Base-by-base conservation (phyloP, 2,329 filamentous ascomycete genomes). In the Aspergillus japonicus region DNA sequence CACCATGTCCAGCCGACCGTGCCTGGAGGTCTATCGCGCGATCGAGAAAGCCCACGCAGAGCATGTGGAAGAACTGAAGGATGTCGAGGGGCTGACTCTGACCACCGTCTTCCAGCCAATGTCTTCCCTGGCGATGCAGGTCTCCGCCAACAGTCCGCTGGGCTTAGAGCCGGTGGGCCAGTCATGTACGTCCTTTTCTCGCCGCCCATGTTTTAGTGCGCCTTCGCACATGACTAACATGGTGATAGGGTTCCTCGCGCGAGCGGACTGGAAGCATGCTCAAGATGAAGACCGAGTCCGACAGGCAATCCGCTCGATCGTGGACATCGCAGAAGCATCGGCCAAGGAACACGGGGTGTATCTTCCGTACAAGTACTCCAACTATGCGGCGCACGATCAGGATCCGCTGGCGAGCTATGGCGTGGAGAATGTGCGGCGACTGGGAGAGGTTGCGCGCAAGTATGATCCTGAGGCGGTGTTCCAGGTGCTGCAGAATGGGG, bases 311-410 rank as follows among this genome's bases (percentile, higher is more conserved):
- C 57, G 61, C 21, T 58, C 54, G n/a, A 65, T 60, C 21, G 52
- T 63, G 2, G 54, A 61, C 50, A 50, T 35, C 2, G 60, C 62
- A 2, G 55, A 63, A 39, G 14, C 33, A 3, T 21, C 57, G 2
- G 57, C 60, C 6, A 59, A 57, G 16, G 51, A 24, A n/a, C 56
- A 54, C 7, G 60, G 60, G 3, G 54, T 42, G 24, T 60, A 59
- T 39, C 50, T 60, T n/a, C 52, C 56, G 1, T 67, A 55, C 50
- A 58, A 57, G 29, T 63, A 65, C 26, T 58, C 50, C 5, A 64
- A 64, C 26, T 64, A 67, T 57, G 48, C 62, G 3, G 58, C 60
- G 14, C 57, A 52, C 33, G 63, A 64, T 47, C 63, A 62, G 56
- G 58, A 63, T 57, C 58, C 58, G 5, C 42, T 61, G 31, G 44